phyloP scores from a whole-genome alignment of 108 stramenopile genomes.

The Cyclotella kingstonii region DNA sequence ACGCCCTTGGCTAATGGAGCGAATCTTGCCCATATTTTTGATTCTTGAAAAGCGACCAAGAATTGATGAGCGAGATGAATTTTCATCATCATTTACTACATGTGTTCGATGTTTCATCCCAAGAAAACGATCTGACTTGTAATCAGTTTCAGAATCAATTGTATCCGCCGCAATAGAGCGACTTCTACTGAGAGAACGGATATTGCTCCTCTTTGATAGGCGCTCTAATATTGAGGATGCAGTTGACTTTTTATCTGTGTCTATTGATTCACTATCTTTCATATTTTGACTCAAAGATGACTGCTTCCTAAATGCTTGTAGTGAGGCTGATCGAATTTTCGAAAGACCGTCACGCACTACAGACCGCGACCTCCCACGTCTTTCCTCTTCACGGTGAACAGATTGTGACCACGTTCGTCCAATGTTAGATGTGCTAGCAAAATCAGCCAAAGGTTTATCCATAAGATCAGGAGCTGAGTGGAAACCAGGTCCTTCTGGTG shows the following conservation, averaged over 20 bases:
- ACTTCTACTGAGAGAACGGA: constrained; percentile 18
- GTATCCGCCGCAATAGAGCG: neutral
- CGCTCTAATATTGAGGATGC: constrained; percentile 2
- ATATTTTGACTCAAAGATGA: neutral
- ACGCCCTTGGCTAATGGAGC: neutral
- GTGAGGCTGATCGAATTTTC: constrained; percentile 38
- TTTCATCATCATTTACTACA: neutral
- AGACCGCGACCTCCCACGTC: constrained; percentile 33
- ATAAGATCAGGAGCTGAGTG: no score
- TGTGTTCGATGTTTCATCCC: neutral
- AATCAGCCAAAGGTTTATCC: no score
- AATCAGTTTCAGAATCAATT: neutral
- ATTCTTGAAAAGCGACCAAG: neutral
- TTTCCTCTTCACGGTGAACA: constrained; percentile 2
- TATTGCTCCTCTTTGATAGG: neutral
- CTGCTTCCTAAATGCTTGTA: constrained; percentile 20
- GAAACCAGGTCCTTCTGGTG: no score
- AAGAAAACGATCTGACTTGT: constrained; percentile 10
- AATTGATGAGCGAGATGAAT: neutral
- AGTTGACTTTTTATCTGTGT: constrained; percentile 13
- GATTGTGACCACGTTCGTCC: constrained; percentile 5
- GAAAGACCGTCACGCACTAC: constrained; percentile 34
- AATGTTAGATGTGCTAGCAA: no score
- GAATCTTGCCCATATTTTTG: neutral
- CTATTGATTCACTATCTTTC: constrained; percentile 10